phyloP scores from a whole-genome alignment of 2,329 filamentous ascomycete genomes.

The Tolypocladium ovalisporum region DNA sequence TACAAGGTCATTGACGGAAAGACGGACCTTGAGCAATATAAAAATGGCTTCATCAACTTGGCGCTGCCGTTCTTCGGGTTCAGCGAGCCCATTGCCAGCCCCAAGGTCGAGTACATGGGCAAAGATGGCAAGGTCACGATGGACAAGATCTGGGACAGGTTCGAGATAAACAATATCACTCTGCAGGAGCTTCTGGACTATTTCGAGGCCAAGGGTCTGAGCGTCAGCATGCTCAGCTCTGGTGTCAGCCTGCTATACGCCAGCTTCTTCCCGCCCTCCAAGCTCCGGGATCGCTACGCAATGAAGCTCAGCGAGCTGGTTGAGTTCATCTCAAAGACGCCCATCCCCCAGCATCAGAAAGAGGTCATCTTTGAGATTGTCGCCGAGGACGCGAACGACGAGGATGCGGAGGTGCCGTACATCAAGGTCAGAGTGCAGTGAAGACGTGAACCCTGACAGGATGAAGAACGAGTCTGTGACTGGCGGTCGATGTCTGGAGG shows the following conservation, averaged over 20 bases:
- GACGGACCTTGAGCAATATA: constrained; percentile 95
- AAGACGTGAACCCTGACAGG: constrained; percentile 2
- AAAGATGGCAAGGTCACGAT: constrained; percentile 69
- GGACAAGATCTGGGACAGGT: constrained; percentile 97
- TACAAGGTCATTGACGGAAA: constrained; percentile 97
- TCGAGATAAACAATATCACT: constrained; percentile 80
- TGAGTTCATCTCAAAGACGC: constrained; percentile 83
- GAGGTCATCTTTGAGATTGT: constrained; percentile 96
- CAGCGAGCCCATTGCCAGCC: constrained; percentile 89
- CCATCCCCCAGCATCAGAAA: constrained; percentile 81
- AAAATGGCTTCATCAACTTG: constrained; percentile 96
- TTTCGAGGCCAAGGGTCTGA: constrained; percentile 72
- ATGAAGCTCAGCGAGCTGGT: constrained; percentile 85
- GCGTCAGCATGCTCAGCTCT: constrained; percentile 90
- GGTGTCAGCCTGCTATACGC: constrained; percentile 92
- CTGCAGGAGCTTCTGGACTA: constrained; percentile 72
- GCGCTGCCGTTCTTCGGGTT: constrained; percentile 97
- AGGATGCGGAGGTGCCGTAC: constrained; percentile 96
- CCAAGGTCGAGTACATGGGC: constrained; percentile 82
- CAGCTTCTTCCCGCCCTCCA: constrained; percentile 71
- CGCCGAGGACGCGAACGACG: constrained; percentile 74
- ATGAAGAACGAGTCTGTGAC: constrained; percentile 5
- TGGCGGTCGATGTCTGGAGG: not conserved
- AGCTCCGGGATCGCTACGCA: constrained; percentile 69
- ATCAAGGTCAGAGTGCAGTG: constrained; percentile 69